Evolutionary conservation across 2,329 filamentous ascomycete species (phyloP).

Genomic region (Penicillium sp.): DNA sequence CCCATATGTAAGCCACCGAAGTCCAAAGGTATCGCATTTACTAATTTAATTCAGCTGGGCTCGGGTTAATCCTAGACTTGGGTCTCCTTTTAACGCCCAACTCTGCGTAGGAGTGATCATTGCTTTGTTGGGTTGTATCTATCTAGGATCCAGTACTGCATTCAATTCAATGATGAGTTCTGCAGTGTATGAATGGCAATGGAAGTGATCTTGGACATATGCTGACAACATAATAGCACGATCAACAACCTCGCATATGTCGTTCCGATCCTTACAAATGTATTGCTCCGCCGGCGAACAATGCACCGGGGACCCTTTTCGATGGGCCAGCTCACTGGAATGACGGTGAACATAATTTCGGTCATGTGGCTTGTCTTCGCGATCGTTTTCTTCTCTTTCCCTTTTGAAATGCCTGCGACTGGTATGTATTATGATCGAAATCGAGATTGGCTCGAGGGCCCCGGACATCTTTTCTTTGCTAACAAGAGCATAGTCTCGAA

Average conservation of each 20-base stretch:
- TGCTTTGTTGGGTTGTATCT: conserved; percentile 63
- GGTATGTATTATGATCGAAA: conserved; percentile 5
- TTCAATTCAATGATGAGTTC: conserved; percentile 57
- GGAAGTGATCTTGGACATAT: neutral
- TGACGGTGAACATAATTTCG: conserved; percentile 47
- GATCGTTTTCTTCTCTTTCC: conserved; percentile 52
- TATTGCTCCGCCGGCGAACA: conserved; percentile 45
- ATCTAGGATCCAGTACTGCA: conserved; percentile 66
- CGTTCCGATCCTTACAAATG: conserved; percentile 49
- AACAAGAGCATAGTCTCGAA: conserved; percentile 28
- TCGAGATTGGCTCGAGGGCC: neutral
- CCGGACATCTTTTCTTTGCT: neutral
- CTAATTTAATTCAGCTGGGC: conserved; percentile 37
- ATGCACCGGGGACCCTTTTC: conserved; percentile 50
- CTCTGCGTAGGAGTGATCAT: conserved; percentile 51
- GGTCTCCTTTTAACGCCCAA: conserved; percentile 57
- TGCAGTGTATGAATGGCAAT: conserved; percentile 14
- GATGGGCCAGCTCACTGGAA: conserved; percentile 42
- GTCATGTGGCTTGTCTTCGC: conserved; percentile 53
- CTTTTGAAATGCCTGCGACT: conserved; percentile 39
- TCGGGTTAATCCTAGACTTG: conserved; percentile 45
- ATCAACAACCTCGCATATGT: conserved; percentile 51
- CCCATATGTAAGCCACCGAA: conserved; percentile 19
- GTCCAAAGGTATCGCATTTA: neutral
- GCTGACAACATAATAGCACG: conserved; percentile 32